phyloP scores from a whole-genome alignment of 169 alveolate species.

The Plasmodium vivax region DNA sequence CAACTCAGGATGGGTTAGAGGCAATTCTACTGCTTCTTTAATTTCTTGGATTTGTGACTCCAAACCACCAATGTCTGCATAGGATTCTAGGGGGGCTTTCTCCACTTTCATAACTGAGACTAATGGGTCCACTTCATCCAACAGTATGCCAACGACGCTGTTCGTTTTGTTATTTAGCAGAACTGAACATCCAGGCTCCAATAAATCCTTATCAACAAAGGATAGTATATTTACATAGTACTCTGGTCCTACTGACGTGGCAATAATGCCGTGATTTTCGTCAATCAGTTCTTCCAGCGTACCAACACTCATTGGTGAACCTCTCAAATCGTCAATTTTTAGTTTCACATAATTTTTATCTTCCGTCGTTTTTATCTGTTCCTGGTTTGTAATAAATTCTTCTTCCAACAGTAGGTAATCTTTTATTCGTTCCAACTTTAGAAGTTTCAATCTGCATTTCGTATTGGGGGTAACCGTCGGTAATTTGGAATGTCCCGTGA shows the following conservation, averaged over 20 bases:
- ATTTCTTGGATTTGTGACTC: conserved; percentile 97
- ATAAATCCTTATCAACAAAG: conserved; percentile 97
- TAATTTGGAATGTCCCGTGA: conserved; percentile 85
- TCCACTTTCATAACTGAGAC: conserved; percentile 97
- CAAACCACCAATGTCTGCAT: conserved; percentile 99
- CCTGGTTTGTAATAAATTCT: conserved; percentile 93
- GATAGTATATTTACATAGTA: conserved; percentile 97
- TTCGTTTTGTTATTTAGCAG: conserved; percentile 95
- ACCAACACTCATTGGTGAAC: conserved; percentile 98
- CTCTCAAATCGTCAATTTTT: conserved; percentile 96
- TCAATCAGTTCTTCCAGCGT: conserved; percentile 97
- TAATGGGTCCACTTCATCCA: conserved; percentile 98
- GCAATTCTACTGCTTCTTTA: conserved; percentile 96
- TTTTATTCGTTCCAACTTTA: conserved; percentile 94
- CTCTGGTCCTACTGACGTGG: conserved; percentile 98
- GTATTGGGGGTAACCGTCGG: conserved; percentile 95
- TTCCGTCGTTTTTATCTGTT: conserved; percentile 83
- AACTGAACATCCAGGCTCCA: conserved; percentile 99
- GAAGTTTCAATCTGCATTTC: conserved; percentile 93
- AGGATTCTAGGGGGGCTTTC: conserved; percentile 99
- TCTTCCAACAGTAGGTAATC: conserved; percentile 96
- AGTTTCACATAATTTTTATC: conserved; percentile 83
- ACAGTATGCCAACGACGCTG: conserved; percentile 97
- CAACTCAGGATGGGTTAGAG: conserved; percentile 98
- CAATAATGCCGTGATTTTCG: conserved; percentile 99